Evolutionary conservation across 2,329 filamentous ascomycete genomes (phyloP).

Genomic region (Colletotrichum limetticola): DNA sequence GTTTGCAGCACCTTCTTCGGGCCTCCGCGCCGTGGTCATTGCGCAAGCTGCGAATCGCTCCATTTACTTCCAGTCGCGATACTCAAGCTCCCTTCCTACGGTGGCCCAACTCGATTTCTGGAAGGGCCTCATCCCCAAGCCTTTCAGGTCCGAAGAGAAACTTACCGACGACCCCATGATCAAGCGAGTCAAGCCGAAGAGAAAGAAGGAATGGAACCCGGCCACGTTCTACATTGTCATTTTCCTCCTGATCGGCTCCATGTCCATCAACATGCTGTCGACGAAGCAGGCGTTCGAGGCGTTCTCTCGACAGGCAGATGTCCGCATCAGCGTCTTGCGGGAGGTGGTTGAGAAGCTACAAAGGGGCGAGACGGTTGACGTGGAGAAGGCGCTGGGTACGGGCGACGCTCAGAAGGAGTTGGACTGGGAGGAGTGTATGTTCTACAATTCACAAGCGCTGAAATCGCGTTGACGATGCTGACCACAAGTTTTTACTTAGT

Average conservation of each 20-base stretch:
- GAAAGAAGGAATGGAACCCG: conserved; percentile 78
- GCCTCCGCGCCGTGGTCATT: not conserved
- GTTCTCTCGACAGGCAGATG: conserved; percentile 80
- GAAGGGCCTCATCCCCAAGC: conserved; percentile 76
- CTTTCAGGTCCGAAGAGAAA: conserved; percentile 60
- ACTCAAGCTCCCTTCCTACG: conserved; percentile 57
- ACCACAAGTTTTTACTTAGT: conserved; percentile 54
- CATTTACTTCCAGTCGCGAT: conserved; percentile 36
- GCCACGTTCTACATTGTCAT: conserved; percentile 86
- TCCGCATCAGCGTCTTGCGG: conserved; percentile 78
- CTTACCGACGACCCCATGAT: conserved; percentile 42
- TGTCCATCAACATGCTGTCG: conserved; percentile 92
- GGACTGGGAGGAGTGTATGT: conserved; percentile 87
- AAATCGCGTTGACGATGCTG: conserved; percentile 17
- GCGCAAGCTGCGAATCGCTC: conserved; percentile 15
- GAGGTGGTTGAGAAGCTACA: conserved; percentile 80
- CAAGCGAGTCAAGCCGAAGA: conserved; percentile 50
- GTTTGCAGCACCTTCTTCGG: conserved; percentile 15
- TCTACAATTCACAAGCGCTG: not conserved
- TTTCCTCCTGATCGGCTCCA: conserved; percentile 89
- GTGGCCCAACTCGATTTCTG: conserved; percentile 72
- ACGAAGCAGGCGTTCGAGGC: conserved; percentile 80
- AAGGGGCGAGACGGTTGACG: conserved; percentile 82
- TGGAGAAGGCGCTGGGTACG: conserved; percentile 83
- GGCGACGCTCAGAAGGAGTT: conserved; percentile 79